phyloP scores from a whole-genome alignment of 257 asterid genomes.

The Solanum paucissectum region DNA sequence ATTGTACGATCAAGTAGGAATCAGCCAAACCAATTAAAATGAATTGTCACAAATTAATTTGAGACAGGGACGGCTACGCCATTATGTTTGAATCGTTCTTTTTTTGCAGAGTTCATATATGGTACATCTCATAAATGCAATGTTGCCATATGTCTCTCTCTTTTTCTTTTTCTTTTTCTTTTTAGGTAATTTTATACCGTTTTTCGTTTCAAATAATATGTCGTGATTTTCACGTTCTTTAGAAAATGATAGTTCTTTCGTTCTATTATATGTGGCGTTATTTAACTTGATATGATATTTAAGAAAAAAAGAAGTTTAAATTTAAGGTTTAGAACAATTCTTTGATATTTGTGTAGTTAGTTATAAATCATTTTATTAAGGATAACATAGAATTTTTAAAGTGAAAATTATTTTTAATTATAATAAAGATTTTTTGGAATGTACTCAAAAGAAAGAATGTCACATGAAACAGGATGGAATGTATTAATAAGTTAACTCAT shows the following conservation, averaged over 20 bases:
- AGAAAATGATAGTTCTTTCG: too few species aligned
- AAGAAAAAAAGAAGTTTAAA: too few species aligned
- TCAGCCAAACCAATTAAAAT: neutral
- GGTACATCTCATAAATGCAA: neutral
- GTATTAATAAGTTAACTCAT: too few species aligned
- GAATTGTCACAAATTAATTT: neutral
- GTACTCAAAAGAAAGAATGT: neutral
- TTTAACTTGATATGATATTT: too few species aligned
- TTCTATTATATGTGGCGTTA: too few species aligned
- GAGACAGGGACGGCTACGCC: neutral
- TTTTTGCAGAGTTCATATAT: neutral
- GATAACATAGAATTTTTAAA: too few species aligned
- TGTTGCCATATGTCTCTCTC: neutral
- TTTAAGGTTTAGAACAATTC: rapidly evolving
- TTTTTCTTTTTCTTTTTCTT: neutral
- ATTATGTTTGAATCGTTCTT: neutral
- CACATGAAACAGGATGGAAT: too few species aligned
- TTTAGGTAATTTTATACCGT: neutral
- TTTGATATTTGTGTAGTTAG: too few species aligned
- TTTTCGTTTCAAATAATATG: neutral
- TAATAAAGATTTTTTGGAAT: neutral
- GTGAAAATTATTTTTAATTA: too few species aligned
- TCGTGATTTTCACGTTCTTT: neutral
- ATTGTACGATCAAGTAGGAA: neutral
- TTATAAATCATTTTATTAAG: too few species aligned